Evolutionary conservation across 2,329 filamentous ascomycete genomes (phyloP), one percentile per base, ranked within the genome.

Genomic region (Endothia cerciana): DNA sequence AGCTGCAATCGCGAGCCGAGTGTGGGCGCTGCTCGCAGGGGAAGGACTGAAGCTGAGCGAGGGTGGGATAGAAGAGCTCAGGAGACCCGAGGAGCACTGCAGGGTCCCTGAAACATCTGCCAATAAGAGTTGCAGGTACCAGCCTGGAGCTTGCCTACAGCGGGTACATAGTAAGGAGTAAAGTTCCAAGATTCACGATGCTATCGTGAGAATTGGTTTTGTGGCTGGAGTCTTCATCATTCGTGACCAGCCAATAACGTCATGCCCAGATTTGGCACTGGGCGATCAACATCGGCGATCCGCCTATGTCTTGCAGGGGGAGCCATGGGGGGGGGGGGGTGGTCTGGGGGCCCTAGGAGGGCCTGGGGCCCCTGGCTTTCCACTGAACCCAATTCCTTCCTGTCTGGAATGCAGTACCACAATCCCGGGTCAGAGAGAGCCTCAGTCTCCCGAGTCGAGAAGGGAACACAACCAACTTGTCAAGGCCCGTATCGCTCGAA

Each of bases 201-300:
- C 17, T 19, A 36, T 36, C 28, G 17, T 25, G 25, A 55, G 51
- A 55, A 55, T 19, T 30, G 51, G 10, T 10, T 33, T 8, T 36
- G 30, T 36, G 49, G 28, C 25, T n/a, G 28, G 33, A 36, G 28
- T 19, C 15, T 19, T 19, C 17, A 55, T 33, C 36, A 40, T 25
- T 58, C 10, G 28, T 40, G 55, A 3, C 17, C 36, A 58, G 36
- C 55, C n/a, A 58, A 41, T 58, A 41, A 41, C 55, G 55, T 58
- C 55, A 58, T 58, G 36, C 2, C n/a, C 36, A 36, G 33, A 40
- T 33, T 58, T 41, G 55, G 55, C 11, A 58, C 7, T 28, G 36
- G 10, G 8, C 53, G 55, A 58, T 58, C 55, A 58, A 41, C 53
- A 41, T 58, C 55, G 51, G 19, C 55, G 55, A 58, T 58, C 55